Percentiles rank a stretch among this genome's conserved stretches.
Evolutionary conservation across 2,329 filamentous ascomycete genomes (phyloP).

Genomic region (Clonostachys solani): DNA sequence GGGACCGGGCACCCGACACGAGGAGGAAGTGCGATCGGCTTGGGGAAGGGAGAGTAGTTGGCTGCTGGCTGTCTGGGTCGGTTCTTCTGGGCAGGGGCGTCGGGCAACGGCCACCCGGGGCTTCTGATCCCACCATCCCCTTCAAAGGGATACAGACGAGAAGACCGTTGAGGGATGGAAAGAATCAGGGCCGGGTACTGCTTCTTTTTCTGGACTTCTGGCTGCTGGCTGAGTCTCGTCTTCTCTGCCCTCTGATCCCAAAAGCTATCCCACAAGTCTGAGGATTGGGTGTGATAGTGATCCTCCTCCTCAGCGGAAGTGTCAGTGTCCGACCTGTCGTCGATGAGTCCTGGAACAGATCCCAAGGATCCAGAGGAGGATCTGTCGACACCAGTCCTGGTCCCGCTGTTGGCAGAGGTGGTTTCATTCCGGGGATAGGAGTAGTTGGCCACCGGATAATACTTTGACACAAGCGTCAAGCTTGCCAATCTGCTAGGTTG

Average conservation of each 20-base stretch:
- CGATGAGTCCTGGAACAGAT: constrained; percentile 43
- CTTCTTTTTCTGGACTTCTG: background rate
- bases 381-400: constrained; percentile 18
- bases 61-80: constrained; percentile 11
- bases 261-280: constrained; percentile 48
- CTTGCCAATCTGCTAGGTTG: constrained; percentile 26
- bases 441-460: constrained; percentile 32
- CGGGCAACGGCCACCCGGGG: background rate
- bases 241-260: constrained; percentile 25
- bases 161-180: background rate
- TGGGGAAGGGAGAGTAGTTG: constrained; percentile 38
- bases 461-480: constrained; percentile 32
- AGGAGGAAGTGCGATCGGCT: constrained; percentile 25
- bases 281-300: constrained; percentile 37
- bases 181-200: background rate
- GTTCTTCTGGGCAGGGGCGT: background rate
- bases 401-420: constrained; percentile 5
- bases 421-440: constrained; percentile 27
- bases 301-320: constrained; percentile 45
- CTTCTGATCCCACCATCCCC: background rate
- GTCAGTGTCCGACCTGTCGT: constrained; percentile 47
- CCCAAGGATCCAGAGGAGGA: constrained; percentile 40
- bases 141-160: background rate
- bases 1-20: constrained; percentile 14
- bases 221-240: constrained; percentile 9